phyloP scores from a whole-genome alignment of 768 basidiomycete species.

The Calocera cornea region DNA sequence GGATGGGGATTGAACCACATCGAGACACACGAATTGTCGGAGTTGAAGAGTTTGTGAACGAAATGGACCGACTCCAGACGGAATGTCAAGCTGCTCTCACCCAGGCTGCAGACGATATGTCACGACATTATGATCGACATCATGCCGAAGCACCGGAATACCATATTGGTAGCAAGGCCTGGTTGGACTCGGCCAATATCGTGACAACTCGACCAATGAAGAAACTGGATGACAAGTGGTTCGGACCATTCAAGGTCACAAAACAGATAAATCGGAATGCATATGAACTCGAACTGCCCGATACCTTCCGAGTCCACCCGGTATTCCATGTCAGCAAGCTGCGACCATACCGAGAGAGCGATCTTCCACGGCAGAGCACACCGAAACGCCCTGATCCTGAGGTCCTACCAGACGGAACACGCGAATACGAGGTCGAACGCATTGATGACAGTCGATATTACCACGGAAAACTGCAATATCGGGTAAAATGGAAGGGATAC shows the following conservation, averaged over 20 bases:
- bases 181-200: constrained; percentile 11
- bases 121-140: neutral
- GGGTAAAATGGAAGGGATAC: neutral
- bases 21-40: neutral
- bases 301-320: neutral
- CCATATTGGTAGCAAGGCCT: constrained; percentile 8
- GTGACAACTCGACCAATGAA: constrained; percentile 7
- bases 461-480: neutral
- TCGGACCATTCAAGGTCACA: constrained; percentile 9
- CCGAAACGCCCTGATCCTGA: neutral
- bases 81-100: constrained; percentile 3
- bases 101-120: neutral
- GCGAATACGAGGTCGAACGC: neutral
- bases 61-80: neutral
- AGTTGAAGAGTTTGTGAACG: neutral
- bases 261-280: neutral
- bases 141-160: constrained; percentile 7
- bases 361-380: neutral
- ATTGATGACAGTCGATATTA: neutral
- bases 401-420: neutral
- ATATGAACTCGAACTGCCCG: constrained; percentile 7
- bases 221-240: too few relatives aligned
- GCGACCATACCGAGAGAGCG: neutral
- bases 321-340: too few relatives aligned
- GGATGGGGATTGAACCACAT: neutral